phyloP scores from a whole-genome alignment of 257 asterid species.

The Salvia miltiorrhiza region DNA sequence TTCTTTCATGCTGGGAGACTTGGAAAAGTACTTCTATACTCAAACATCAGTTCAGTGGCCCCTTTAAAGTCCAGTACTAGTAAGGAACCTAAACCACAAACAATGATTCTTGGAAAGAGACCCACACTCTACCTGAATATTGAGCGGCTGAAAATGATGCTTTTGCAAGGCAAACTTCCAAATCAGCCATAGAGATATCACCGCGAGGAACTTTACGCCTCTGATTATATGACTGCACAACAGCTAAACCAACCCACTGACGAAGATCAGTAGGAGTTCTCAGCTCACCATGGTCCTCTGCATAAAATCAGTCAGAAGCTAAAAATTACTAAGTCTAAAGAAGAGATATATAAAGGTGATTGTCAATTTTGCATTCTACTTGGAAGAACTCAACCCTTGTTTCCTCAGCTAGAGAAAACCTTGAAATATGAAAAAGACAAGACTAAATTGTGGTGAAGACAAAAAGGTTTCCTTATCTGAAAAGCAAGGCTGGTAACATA shows the following conservation, averaged over 20 bases:
- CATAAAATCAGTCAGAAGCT: conserved; percentile 22
- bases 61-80: background rate
- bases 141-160: conserved; percentile 78
- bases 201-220: conserved; percentile 82
- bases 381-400: background rate
- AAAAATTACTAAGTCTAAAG: conserved; percentile 5
- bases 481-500: conserved; percentile 1
- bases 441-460: background rate
- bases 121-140: conserved; percentile 56
- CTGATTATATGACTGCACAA: conserved; percentile 82
- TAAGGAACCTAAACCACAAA: background rate
- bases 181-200: conserved; percentile 60
- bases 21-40: background rate
- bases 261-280: conserved; percentile 35
- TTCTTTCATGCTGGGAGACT: background rate
- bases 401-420: background rate
- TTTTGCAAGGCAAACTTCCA: conserved; percentile 81
- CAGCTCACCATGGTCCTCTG: conserved; percentile 52
- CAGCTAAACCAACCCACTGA: conserved; percentile 88
- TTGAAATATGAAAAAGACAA: background rate
- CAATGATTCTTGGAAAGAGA: background rate
- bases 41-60: conserved; percentile 1
- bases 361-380: conserved; percentile 8
- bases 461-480: background rate
- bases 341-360: conserved; percentile 9